A percentile compares a stretch with the other conserved stretches of the same genome.
Conservation (phyloP, 2,329 filamentous ascomycete genomes). For the Colletotrichum camelliae region DNA sequence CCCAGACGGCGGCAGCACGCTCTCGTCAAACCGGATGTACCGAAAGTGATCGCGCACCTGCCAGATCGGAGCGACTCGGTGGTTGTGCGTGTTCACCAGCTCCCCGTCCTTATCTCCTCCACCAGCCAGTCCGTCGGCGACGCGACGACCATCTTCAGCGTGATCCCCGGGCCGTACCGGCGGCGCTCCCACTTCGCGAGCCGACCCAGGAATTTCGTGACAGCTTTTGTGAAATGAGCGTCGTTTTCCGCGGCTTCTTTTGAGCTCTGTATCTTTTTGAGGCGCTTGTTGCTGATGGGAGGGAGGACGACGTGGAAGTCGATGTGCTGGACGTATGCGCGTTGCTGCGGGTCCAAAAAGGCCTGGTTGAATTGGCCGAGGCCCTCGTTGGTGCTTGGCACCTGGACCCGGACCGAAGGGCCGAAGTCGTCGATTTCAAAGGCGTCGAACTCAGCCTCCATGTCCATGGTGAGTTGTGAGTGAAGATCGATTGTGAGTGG, state of each 20-base stretch:
- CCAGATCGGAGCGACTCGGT: background rate
- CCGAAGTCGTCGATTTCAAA: background rate
- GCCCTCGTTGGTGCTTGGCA: background rate
- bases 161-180: background rate
- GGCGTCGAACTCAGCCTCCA: background rate
- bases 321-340: background rate
- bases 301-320: background rate
- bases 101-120: background rate
- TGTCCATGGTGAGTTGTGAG: background rate
- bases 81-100: background rate
- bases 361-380: constrained; percentile 1
- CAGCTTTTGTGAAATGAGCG: background rate
- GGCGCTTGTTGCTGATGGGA: background rate
- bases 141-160: background rate
- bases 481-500: background rate
- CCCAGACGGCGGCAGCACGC: background rate
- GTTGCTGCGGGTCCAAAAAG: background rate
- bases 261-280: background rate
- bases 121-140: background rate
- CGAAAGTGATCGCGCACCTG: background rate
- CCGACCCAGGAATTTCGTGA: background rate
- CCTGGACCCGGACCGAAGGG: background rate
- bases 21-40: background rate
- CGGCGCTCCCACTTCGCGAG: background rate
- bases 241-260: background rate